Percentiles rank a stretch among this genome's conserved stretches.
Evolutionary conservation across 2,329 filamentous ascomycete genomes (phyloP).

Genomic region (Cytospora mali): DNA sequence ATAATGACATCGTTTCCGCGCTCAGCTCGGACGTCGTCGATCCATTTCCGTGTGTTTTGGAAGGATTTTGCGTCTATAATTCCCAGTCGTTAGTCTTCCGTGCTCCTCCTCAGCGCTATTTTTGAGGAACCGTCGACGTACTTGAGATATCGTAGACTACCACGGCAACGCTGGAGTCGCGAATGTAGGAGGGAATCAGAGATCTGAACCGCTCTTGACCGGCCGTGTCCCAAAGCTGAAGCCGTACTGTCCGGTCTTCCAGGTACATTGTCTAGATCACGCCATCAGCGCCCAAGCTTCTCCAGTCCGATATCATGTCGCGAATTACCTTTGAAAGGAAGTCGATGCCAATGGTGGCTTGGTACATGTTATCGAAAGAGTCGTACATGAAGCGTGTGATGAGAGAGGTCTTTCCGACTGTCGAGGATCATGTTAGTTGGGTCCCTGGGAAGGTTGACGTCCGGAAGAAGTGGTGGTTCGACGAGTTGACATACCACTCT

Average conservation of each 20-base stretch:
- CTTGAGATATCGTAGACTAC: conserved; percentile 99
- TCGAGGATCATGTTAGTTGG: conserved; percentile 4
- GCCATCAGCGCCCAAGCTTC: conserved; percentile 5
- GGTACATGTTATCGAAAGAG: conserved; percentile 99
- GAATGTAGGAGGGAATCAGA: conserved; percentile 96
- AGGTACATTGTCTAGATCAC: conserved; percentile 94
- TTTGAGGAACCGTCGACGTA: conserved; percentile 42
- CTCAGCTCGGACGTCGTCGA: conserved; percentile 95
- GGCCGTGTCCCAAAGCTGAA: conserved; percentile 98
- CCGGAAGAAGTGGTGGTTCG: conserved; percentile 5
- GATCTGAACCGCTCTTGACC: conserved; percentile 97
- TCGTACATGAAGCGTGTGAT: conserved; percentile 99
- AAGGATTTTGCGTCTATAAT: conserved; percentile 83
- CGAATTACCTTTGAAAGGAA: conserved; percentile 85
- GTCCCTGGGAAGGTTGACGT: not conserved
- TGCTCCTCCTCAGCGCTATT: conserved; percentile 8
- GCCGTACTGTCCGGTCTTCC: conserved; percentile 93
- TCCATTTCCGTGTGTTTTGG: conserved; percentile 99
- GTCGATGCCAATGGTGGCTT: conserved; percentile 98
- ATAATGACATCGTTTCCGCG: conserved; percentile 98
- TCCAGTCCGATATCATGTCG: conserved; percentile 33
- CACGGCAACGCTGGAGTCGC: conserved; percentile 95
- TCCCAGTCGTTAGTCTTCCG: conserved; percentile 11
- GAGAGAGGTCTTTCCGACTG: conserved; percentile 97
- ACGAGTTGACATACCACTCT: conserved; percentile 74